Evolutionary conservation across 1,284 basidiomycete species (phyloP), one percentile per base, ranked within the genome.

Genomic region (Ceratobasidium sp.): DNA sequence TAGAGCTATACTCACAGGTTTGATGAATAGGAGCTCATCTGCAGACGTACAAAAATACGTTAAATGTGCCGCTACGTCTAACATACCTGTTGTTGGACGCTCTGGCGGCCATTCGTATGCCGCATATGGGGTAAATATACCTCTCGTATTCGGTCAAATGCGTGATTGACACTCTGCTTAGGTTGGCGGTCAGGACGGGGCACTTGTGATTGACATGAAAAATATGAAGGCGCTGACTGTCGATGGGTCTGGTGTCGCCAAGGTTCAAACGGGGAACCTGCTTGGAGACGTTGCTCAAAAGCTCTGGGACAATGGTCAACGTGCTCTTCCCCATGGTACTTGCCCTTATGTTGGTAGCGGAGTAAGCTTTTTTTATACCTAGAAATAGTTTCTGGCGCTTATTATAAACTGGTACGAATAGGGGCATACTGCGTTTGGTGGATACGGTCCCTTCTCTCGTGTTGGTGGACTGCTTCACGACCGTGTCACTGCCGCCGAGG

Each of bases 21-120:
- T n/a, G n/a, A n/a, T n/a, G 33, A 49, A 39, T 33, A 80, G 79
- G 42, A 78, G 55, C 15, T 71, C 76, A 12, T 51, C 78, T 18
- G 44, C 53, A 15, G 77, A 81, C 28, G 81, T 81, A 10, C 64
- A 71, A 61, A 60, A 77, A 18, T 75, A 78, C 26, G 79, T 81
- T 15, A 78, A 73, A 56, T 81, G 81, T 67, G 81, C 70, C 20
- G 72, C 81, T 18, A 46, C 56, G 18, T 53, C 46, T 12, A 71
- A 76, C 2, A 49, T 79, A 6, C 51, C 81, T 10, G 78, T 80
- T 1, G 75, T 77, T 42, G 77, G 72, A 1, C 73, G 80, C 23
- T 81, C 81, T 7, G 81, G 81, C 7, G 81, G 81, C n/a, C 81
- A 81, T 40, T 79, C 78, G 18, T 80, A 80, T 28, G 80, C 81